Percentiles rank a stretch among this genome's conserved stretches.
Evolutionary conservation across 2,329 filamentous ascomycete species (phyloP).

Genomic region (Penicillium sp.): DNA sequence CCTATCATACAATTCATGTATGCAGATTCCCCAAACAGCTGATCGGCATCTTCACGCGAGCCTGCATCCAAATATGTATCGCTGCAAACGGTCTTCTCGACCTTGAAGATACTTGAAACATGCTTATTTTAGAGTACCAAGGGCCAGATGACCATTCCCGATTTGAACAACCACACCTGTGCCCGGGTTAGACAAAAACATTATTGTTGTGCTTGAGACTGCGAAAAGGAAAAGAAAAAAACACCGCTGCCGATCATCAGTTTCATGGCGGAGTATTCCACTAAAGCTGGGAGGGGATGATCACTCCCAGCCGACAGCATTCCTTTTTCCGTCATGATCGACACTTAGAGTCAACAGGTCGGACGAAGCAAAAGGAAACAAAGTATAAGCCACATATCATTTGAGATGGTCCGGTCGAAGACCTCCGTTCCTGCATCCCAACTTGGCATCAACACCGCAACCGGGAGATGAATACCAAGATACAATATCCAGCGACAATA

Average conservation of each 20-base stretch:
- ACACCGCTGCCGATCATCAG: not conserved
- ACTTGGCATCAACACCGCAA: conserved; percentile 3
- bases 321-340: conserved; percentile 8
- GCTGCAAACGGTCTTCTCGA: conserved; percentile 1
- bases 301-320: conserved; percentile 3
- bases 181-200: not conserved
- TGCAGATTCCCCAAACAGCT: not conserved
- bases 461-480: not conserved
- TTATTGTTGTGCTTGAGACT: not conserved
- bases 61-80: not conserved
- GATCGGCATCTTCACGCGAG: not conserved
- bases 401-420: not conserved
- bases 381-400: not conserved
- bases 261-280: not conserved
- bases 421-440: not conserved
- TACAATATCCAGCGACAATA: not conserved
- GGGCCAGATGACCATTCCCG: not conserved
- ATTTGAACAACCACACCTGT: not conserved
- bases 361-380: not conserved
- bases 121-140: not conserved
- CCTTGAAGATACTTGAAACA: not conserved
- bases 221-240: not conserved
- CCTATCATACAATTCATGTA: not conserved
- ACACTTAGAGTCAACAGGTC: not conserved
- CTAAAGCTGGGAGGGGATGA: conserved; percentile 1